phyloP scores from a whole-genome alignment of 2,329 filamentous ascomycete genomes.

The Pseudocercospora fijiensis region DNA sequence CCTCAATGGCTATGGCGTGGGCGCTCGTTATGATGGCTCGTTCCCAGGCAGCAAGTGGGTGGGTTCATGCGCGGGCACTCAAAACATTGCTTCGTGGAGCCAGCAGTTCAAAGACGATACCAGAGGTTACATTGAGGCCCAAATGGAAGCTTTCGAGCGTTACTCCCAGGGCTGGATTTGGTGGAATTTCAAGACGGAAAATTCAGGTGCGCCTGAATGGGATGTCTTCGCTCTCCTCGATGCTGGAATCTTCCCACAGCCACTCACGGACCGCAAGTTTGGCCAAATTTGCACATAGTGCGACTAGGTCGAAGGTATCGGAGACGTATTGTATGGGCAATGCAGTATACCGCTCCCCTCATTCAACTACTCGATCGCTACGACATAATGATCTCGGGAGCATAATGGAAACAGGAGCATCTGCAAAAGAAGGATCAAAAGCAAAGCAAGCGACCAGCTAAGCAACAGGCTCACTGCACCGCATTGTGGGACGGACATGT shows the following conservation, averaged over 20 bases:
- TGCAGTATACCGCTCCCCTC: not conserved
- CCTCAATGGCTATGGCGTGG: conserved; percentile 56
- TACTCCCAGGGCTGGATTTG: conserved; percentile 57
- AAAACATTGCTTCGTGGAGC: conserved; percentile 50
- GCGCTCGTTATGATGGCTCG: conserved; percentile 61
- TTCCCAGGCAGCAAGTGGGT: conserved; percentile 50
- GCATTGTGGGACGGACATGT: not conserved
- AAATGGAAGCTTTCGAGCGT: conserved; percentile 54
- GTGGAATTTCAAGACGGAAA: conserved; percentile 61
- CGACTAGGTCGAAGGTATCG: not conserved
- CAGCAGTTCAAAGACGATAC: conserved; percentile 48
- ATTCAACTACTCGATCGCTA: not conserved
- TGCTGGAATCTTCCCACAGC: conserved; percentile 53
- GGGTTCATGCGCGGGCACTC: conserved; percentile 57
- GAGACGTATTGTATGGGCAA: not conserved
- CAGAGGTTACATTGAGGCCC: conserved; percentile 55
- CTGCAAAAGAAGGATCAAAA: not conserved
- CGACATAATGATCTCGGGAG: not conserved
- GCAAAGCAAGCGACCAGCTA: not conserved
- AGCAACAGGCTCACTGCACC: not conserved
- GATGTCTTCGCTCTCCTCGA: conserved; percentile 53
- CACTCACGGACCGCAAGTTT: conserved; percentile 37
- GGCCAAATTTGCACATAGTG: conserved; percentile 29
- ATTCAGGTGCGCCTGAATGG: conserved; percentile 48
- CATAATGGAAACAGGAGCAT: not conserved